Evolutionary conservation across 108 stramenopile genomes (phyloP).

Genomic region (Nitzschia sp.): DNA sequence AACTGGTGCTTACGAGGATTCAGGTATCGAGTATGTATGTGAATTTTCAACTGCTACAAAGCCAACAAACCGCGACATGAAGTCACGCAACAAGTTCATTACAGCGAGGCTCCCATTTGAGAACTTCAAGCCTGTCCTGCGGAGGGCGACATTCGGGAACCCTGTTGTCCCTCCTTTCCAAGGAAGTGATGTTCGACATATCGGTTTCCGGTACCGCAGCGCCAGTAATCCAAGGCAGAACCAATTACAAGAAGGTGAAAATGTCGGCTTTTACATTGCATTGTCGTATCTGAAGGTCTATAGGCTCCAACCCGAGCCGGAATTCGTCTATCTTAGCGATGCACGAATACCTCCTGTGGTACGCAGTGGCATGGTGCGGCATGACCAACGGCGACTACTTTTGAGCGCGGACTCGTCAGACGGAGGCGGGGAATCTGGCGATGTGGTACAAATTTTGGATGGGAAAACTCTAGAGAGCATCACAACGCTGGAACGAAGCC

Average conservation of each 20-base stretch:
- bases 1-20: slow-evolving; percentile 62
- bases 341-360: slow-evolving; percentile 76
- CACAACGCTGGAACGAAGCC: slow-evolving; percentile 33
- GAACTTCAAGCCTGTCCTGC: slow-evolving; percentile 43
- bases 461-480: slow-evolving; percentile 20
- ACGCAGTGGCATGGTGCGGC: slow-evolving; percentile 64
- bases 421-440: slow-evolving; percentile 23
- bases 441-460: slow-evolving; percentile 16
- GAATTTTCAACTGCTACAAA: slow-evolving; percentile 72
- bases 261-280: slow-evolving; percentile 73
- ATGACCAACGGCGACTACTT: slow-evolving; percentile 54
- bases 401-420: neutral
- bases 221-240: slow-evolving; percentile 38
- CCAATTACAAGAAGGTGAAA: slow-evolving; percentile 15
- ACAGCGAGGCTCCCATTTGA: slow-evolving; percentile 60
- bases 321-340: slow-evolving; percentile 83
- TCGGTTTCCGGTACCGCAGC: slow-evolving; percentile 75
- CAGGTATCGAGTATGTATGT: slow-evolving; percentile 83
- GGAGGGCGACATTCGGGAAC: slow-evolving; percentile 9
- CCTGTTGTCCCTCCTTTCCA: slow-evolving; percentile 50
- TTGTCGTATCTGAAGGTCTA: slow-evolving; percentile 83
- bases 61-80: slow-evolving; percentile 37
- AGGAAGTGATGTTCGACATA: slow-evolving; percentile 69
- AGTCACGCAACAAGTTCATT: slow-evolving; percentile 58
- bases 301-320: slow-evolving; percentile 77